Evolutionary conservation across 257 asterid species (phyloP), one percentile per base, ranked within the genome.

Genomic region (Verbena officinalis): DNA sequence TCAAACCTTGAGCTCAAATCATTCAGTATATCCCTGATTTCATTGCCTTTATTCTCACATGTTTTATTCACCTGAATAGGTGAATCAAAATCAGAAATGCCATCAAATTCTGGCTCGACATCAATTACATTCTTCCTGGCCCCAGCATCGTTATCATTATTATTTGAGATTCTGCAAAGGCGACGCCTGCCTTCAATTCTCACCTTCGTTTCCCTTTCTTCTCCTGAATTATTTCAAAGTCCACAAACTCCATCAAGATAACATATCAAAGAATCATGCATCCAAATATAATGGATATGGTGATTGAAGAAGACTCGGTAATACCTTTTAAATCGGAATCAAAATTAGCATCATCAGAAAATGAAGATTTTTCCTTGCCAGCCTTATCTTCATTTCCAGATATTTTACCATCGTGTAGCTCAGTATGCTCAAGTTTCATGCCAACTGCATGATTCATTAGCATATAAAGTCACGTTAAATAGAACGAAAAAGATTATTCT

Each of bases 101-200:
- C 83, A 39, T 71, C 79, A 65, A 34, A 27, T n/a, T 57, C 44
- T 38, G 77, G 72, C 55, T 68, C 85, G 16, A 70, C 65, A 50
- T 44, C 62, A 30, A 21, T 57, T 12, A 15, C 42, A 36, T 62
- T 68, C 61, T 58, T 68, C 21, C 31, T 65, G 57, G 73, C 73
- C 21, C 39, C 66, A 59, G 59, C 61, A 30, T 42, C 61, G 22
- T 59, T 52, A 23, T 74, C 81, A 51, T 62, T 70, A n/a, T 65
- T 65, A 38, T 67, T 53, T 13, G 86, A 75, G 55, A 85, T 56
- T 85, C 78, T 91, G 76, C 96, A 86, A 53, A 86, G 95, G 63
- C 98, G 91, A 12, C 89, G 95, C 71, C 95, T 79, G 46, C 96
- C 98, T 79, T 82, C 82, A 73, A 91, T 78, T 76, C 75, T 89